These are phyloP conservation scores for Stephania cephalantha DNA, from an alignment of 164 flowering plant species.

Conservation along the genomic window DNA sequence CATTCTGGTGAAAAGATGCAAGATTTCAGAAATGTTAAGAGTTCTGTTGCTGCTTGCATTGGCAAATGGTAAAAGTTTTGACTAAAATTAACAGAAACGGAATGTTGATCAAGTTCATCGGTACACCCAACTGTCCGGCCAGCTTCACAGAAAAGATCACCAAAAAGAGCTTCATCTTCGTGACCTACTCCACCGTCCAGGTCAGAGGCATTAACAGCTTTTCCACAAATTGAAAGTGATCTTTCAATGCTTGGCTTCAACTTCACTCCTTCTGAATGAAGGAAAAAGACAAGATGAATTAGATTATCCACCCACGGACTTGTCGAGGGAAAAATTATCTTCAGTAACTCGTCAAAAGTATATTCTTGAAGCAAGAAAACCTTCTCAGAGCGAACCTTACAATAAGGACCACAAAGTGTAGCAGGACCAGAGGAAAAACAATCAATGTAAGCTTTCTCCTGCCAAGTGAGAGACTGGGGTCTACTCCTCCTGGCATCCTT, in stretches of 20 bases:
- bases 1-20: constrained; percentile 65
- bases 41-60: constrained; percentile 63
- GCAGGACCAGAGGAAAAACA: constrained; percentile 12
- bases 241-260: constrained; percentile 60
- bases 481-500: constrained; percentile 44
- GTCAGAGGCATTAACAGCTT: constrained; percentile 43
- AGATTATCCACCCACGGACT: constrained; percentile 68
- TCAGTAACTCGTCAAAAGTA: constrained; percentile 51
- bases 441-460: constrained; percentile 29
- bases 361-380: constrained; percentile 51
- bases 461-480: constrained; percentile 29
- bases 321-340: constrained; percentile 55
- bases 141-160: constrained; percentile 91
- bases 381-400: constrained; percentile 36
- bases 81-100: constrained; percentile 35
- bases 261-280: constrained; percentile 78
- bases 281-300: constrained; percentile 62
- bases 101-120: constrained; percentile 62
- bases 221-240: constrained; percentile 44
- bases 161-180: constrained; percentile 98
- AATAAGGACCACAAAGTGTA: constrained; percentile 30
- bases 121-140: constrained; percentile 59
- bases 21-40: constrained; percentile 51
- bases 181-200: constrained; percentile 52
- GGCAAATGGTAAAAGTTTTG: constrained; percentile 46